These are phyloP conservation scores for Leishmania turanica DNA, from an alignment of 208 protist species.

Conservation along the genomic window DNA sequence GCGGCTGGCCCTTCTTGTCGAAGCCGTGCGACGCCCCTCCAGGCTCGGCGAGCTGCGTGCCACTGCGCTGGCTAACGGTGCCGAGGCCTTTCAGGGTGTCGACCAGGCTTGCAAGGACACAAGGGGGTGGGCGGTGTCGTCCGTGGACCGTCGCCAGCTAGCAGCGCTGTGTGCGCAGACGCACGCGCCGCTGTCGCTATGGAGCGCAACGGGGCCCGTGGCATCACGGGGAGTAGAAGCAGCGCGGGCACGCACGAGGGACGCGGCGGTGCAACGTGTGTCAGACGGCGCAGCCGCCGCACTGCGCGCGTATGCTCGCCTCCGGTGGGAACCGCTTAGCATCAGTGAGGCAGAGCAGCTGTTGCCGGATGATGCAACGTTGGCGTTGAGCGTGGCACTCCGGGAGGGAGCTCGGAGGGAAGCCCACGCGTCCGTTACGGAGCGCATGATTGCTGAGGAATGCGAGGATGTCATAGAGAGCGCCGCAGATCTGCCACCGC, in stretches of 20 bases:
- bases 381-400: not conserved
- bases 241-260: not conserved
- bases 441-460: not conserved
- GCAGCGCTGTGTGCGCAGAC: not conserved
- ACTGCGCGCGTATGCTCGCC: constrained; percentile 10
- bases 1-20: constrained; percentile 16
- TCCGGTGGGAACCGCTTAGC: constrained; percentile 13
- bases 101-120: not conserved
- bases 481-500: constrained; percentile 10
- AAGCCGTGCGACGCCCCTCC: not conserved
- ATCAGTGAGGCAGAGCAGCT: not conserved
- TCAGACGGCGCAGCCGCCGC: not conserved
- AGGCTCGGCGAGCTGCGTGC: not conserved
- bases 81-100: constrained; percentile 13
- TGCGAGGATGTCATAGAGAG: constrained; percentile 10
- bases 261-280: not conserved
- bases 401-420: not conserved
- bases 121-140: constrained; percentile 15
- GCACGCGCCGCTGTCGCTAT: not conserved
- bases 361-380: not conserved
- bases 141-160: constrained; percentile 1
- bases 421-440: not conserved
- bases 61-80: not conserved
- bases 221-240: not conserved
- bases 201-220: not conserved